Percentiles rank a stretch among this genome's conserved stretches.
phyloP scores from a whole-genome alignment of 148 eudicot genomes.

The Silene uniflora region DNA sequence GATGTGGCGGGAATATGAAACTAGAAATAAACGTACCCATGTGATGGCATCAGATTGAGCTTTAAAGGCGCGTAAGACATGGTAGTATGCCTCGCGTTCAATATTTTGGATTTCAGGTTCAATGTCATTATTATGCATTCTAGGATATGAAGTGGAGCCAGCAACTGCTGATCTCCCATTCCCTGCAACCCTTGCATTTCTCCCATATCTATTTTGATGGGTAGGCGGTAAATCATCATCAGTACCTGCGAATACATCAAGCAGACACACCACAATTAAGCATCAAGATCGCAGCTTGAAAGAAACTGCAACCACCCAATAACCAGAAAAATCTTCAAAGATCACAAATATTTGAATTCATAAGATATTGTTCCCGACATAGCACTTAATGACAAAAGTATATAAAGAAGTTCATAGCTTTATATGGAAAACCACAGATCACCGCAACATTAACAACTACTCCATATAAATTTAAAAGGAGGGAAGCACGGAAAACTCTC shows the following conservation, averaged over 20 bases:
- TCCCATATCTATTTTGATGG: conserved; percentile 71
- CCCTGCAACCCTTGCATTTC: conserved; percentile 54
- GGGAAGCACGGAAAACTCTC: neutral
- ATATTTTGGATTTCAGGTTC: conserved; percentile 70
- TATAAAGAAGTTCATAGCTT: neutral
- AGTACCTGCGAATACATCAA: conserved; percentile 44
- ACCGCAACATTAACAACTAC: neutral
- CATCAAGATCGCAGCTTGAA: neutral
- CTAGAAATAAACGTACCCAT: conserved; percentile 49
- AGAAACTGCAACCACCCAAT: neutral
- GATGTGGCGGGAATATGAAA: neutral
- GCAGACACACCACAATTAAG: neutral
- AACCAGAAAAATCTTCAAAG: neutral
- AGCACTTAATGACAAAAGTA: neutral
- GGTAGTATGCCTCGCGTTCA: conserved; percentile 85
- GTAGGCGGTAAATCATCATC: conserved; percentile 89
- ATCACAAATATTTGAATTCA: neutral
- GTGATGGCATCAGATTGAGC: conserved; percentile 88
- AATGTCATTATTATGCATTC: conserved; percentile 60
- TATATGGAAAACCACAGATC: neutral
- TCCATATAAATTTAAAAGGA: neutral
- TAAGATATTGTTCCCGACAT: neutral
- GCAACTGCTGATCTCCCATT: conserved; percentile 59
- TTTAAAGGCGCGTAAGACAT: conserved; percentile 78
- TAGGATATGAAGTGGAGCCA: conserved; percentile 49